These are phyloP conservation scores for Ceratocystis smalleyi DNA, from an alignment of 2,329 filamentous ascomycete species.

Conservation along the genomic window DNA sequence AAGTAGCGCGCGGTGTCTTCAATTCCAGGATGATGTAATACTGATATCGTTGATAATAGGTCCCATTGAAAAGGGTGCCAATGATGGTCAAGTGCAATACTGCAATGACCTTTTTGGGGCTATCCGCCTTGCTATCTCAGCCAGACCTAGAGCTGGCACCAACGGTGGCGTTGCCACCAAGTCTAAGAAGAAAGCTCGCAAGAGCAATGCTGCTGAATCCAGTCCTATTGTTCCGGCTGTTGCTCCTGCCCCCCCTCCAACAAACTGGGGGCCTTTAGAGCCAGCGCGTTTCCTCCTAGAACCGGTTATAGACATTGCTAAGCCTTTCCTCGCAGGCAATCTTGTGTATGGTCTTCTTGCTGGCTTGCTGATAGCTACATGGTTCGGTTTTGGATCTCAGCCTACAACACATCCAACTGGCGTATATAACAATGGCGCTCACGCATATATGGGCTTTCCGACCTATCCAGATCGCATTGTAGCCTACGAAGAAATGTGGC, in stretches of 20 bases:
- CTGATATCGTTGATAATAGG: conserved; percentile 34
- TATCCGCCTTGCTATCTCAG: conserved; percentile 56
- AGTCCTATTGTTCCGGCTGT: conserved; percentile 26
- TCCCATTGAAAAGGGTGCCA: conserved; percentile 89
- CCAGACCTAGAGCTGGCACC: conserved; percentile 40
- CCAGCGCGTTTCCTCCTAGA: conserved; percentile 55
- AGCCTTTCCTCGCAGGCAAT: conserved; percentile 59
- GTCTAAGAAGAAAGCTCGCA: conserved; percentile 48
- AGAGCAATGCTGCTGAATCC: conserved; percentile 32
- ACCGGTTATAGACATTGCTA: conserved; percentile 53
- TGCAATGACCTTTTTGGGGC: conserved; percentile 64
- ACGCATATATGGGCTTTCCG: conserved; percentile 26
- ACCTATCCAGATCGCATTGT: conserved; percentile 50
- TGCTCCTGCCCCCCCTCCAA: conserved; percentile 26
- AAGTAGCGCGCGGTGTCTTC: conserved; percentile 22
- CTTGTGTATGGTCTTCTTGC: conserved; percentile 61
- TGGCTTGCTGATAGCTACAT: conserved; percentile 56
- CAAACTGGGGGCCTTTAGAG: conserved; percentile 67
- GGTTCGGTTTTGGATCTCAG: conserved; percentile 48
- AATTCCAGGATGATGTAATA: not conserved
- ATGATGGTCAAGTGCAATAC: conserved; percentile 73
- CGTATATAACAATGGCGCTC: conserved; percentile 21
- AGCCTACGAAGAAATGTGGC: conserved; percentile 90
- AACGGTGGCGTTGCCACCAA: conserved; percentile 34
- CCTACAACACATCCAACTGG: conserved; percentile 24